Base-by-base conservation (phyloP, 345 rosid genomes). In the Citrus australasica region DNA sequence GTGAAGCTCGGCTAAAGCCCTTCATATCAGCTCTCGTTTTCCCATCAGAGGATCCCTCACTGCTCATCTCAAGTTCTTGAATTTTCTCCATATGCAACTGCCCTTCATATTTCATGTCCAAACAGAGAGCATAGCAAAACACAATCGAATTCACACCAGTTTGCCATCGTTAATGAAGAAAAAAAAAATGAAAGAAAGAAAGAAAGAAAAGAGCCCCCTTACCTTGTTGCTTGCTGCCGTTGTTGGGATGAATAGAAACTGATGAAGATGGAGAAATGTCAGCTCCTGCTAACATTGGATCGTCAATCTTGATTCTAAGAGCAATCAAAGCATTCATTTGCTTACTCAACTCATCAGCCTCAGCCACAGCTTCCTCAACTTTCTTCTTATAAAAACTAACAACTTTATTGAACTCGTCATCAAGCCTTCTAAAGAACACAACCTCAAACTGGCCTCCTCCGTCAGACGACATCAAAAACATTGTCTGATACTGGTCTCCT, bases 241-340 rank as follows among this genome's bases (percentile, higher is more conserved):
- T 79, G 16, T 65, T 78, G 83, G 82, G 65, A 67, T 77, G 83
- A 88, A 67, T 83, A 75, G 78, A 85, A 33, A 71, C 73, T 24
- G 80, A 72, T 24, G 80, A 72, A 55, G 58, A 25, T 2, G 27
- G 76, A 56, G 86, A 74, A 63, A 69, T 13, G 71, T 67, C 22
- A 78, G 72, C 68, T 25, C 80, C 84, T 8, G 28, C 79, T 9
- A 83, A 35, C 13, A 63, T 42, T 1, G 93, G 94, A 76, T 84
- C 78, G 51, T 93, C 91, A 51, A 93, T 88, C 70, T 86, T 93
- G 55, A 93, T 79, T 75, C 98, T 71, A 13, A 93, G 85, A 71
- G 94, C 98, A 64, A 92, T 92, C 82, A 93, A 83, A 71, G 89
- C 96, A 84, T 90, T 81, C 89, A 93, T 86, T 79, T 93, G 98